These are phyloP conservation scores for Coprinopsis cinerea DNA, from an alignment of 768 basidiomycete species.

Conservation along the genomic window DNA sequence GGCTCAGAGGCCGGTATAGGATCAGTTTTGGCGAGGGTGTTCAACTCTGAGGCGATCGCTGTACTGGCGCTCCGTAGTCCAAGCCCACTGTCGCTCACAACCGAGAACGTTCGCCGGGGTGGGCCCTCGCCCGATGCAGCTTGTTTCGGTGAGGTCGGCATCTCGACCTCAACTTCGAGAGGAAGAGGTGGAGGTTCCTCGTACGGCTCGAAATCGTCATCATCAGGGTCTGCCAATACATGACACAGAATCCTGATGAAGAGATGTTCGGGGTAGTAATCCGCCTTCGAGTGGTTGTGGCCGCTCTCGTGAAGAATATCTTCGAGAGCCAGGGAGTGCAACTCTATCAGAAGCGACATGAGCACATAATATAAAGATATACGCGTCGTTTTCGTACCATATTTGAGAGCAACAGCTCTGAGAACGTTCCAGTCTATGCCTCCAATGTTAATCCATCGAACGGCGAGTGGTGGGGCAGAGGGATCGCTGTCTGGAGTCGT, in stretches of 20 bases:
- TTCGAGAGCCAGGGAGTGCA: constrained; percentile 62
- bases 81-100: neutral
- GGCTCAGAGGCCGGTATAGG: neutral
- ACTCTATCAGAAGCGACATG: constrained; percentile 29
- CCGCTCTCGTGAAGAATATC: constrained; percentile 54
- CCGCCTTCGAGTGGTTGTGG: constrained; percentile 42
- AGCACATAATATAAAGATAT: constrained; percentile 11
- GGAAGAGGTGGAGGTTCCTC: neutral
- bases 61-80: neutral
- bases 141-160: no score
- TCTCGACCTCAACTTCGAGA: neutral
- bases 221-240: constrained; percentile 21
- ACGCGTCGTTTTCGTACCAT: constrained; percentile 33
- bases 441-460: constrained; percentile 61
- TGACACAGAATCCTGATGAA: constrained; percentile 59
- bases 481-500: constrained; percentile 5
- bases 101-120: neutral
- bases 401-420: constrained; percentile 50
- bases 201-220: neutral
- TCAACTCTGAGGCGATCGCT: neutral
- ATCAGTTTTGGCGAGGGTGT: neutral
- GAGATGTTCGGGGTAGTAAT: constrained; percentile 50
- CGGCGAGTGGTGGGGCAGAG: constrained; percentile 31
- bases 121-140: no score
- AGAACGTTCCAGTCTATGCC: constrained; percentile 62